Evolutionary conservation across 2,329 filamentous ascomycete genomes (phyloP), one percentile per base, ranked within the genome.

Genomic region (Penicillium corylophilum): DNA sequence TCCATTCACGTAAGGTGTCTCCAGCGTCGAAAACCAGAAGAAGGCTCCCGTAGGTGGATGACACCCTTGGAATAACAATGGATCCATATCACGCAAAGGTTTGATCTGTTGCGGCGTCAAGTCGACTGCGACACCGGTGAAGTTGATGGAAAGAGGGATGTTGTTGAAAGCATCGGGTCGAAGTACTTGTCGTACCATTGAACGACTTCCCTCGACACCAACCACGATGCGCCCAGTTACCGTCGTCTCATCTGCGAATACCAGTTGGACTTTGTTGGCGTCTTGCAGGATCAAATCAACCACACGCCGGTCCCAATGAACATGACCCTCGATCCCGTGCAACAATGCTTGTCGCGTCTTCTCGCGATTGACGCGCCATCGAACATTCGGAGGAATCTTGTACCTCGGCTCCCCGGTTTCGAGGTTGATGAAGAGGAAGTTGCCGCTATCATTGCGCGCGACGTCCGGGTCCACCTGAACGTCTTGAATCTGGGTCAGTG

Each of bases 51-150:
- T 57, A 4, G 41, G 41, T 3, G 63, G 63, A 35, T 66, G 52
- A 22, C 62, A 66, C 7, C 64, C 62, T 35, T 65, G 61, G 18
- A 65, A 65, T 7, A 65, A 50, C 9, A 66, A 36, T 61, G 83
- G 70, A 56, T 73, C 81, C 35, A 80, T 74, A 0, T 81, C 79
- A 0, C 80, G 84, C 62, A 82, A 76, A 51, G 82, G 81, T 38
- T 78, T 71, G 61, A 82, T 81, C 64, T 83, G 79, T 0, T 74
- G 82, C 4, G 74, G 74, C 41, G 81, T 82, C 16, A 76, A 74
- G 26, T 62, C 53, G 0, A 64, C 56, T 1, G 58, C 60, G 7
- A 64, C 62, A 1, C 63, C 63, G 0, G 59, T 65, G 33, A 66
- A 66, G 4, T 61, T 57, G 31, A 65, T 56, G 0, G 51, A 55